Evolutionary conservation across 441 rosid genomes (phyloP).

Genomic region (Eutrema salsugineum): DNA sequence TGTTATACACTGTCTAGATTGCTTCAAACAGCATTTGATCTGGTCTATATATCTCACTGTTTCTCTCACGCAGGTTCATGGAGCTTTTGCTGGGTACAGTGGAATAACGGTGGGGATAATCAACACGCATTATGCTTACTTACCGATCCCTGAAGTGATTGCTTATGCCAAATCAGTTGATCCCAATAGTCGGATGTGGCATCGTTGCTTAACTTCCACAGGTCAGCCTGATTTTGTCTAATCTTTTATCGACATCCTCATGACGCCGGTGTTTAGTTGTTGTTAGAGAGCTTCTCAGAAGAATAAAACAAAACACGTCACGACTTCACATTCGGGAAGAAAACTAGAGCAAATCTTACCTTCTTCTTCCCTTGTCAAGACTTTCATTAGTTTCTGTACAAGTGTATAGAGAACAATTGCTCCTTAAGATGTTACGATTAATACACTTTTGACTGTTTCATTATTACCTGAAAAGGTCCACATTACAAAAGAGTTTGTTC

Average conservation of each 20-base stretch:
- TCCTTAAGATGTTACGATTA: neutral
- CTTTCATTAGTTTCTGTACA: neutral
- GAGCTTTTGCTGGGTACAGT: constrained; percentile 92
- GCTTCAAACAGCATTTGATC: neutral
- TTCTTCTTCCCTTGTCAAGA: neutral
- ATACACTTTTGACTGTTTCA: neutral
- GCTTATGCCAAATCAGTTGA: constrained; percentile 74
- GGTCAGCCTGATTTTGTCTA: constrained; percentile 91
- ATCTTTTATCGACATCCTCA: neutral
- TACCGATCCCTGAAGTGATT: constrained; percentile 90
- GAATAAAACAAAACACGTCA: neutral
- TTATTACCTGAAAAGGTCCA: neutral
- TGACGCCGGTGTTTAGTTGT: neutral
- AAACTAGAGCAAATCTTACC: neutral
- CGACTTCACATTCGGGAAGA: neutral
- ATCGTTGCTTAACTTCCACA: constrained; percentile 94
- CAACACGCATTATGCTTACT: constrained; percentile 90
- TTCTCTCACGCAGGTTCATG: constrained; percentile 63
- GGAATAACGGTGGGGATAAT: constrained; percentile 90
- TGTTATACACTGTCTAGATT: neutral
- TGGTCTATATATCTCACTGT: neutral
- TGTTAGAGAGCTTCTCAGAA: neutral
- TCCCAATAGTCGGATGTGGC: constrained; percentile 98
- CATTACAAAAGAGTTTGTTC: neutral
- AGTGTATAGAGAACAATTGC: constrained; percentile 4